Evolutionary conservation across 2,329 filamentous ascomycete species (phyloP).

Genomic region (Aspergillus sp.): DNA sequence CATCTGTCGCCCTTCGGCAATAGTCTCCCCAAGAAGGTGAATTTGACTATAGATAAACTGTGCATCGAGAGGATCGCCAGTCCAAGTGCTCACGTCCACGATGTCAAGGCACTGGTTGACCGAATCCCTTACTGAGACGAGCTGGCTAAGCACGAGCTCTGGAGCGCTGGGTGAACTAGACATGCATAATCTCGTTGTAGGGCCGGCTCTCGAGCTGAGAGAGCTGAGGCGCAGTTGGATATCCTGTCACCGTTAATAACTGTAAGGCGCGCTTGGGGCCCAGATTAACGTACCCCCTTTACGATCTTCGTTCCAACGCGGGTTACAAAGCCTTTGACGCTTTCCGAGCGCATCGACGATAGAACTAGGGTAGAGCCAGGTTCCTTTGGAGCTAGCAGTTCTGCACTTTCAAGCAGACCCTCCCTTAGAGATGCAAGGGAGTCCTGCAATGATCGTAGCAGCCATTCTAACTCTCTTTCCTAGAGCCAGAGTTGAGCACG

Average conservation of each 20-base stretch:
- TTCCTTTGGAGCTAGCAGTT: conserved; percentile 81
- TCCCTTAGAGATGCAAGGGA: conserved; percentile 65
- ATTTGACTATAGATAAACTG: conserved; percentile 63
- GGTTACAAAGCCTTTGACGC: conserved; percentile 89
- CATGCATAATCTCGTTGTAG: conserved; percentile 57
- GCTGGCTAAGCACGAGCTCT: conserved; percentile 67
- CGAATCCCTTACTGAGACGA: conserved; percentile 73
- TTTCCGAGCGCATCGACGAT: conserved; percentile 83
- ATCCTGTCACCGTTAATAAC: conserved; percentile 54
- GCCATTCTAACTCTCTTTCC: conserved; percentile 66
- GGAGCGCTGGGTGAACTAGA: conserved; percentile 59
- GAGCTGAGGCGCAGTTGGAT: conserved; percentile 72
- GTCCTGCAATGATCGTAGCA: conserved; percentile 64
- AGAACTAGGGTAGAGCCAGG: conserved; percentile 87
- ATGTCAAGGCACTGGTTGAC: conserved; percentile 85
- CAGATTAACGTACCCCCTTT: conserved; percentile 70
- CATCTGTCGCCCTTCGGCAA: conserved; percentile 63
- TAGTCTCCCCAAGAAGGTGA: conserved; percentile 62
- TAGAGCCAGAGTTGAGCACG: conserved; percentile 29
- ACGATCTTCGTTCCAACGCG: conserved; percentile 88
- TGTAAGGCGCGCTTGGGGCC: neutral
- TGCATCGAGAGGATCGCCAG: conserved; percentile 65
- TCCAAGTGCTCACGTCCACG: conserved; percentile 75
- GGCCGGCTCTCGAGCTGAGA: conserved; percentile 55
- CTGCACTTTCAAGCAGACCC: conserved; percentile 86